phyloP scores from a whole-genome alignment of 2,329 filamentous ascomycete genomes.

The Aspergillus novofumigatus region DNA sequence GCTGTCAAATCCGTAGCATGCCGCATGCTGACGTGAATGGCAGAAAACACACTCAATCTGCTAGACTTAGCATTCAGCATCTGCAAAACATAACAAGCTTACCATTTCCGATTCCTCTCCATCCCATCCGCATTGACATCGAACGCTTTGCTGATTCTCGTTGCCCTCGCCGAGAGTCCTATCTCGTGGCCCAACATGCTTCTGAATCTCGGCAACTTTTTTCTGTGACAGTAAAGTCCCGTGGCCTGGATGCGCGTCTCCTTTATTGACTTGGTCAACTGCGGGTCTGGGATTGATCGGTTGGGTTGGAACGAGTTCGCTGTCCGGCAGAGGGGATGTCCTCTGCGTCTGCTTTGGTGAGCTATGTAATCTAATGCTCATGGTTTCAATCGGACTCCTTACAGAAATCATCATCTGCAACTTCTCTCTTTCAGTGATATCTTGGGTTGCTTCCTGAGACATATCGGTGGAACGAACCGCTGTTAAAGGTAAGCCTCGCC shows the following conservation, averaged over 20 bases:
- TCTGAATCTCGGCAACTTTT: conserved; percentile 15
- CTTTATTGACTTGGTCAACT: conserved; percentile 7
- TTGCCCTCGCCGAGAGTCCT: not conserved
- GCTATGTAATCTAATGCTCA: not conserved
- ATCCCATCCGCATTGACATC: conserved; percentile 41
- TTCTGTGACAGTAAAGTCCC: conserved; percentile 15
- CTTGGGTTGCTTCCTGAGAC: conserved; percentile 21
- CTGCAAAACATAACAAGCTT: conserved; percentile 8
- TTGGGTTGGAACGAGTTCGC: conserved; percentile 28
- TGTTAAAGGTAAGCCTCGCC: not conserved
- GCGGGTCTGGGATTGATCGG: conserved; percentile 7
- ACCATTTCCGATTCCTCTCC: conserved; percentile 42
- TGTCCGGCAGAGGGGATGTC: conserved; percentile 17
- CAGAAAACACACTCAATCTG: conserved; percentile 46
- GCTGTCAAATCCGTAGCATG: conserved; percentile 44
- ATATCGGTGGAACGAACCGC: not conserved
- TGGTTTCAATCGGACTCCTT: not conserved
- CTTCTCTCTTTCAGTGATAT: conserved; percentile 22
- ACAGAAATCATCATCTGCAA: conserved; percentile 31
- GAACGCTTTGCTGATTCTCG: conserved; percentile 12
- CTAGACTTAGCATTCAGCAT: conserved; percentile 7
- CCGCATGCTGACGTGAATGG: conserved; percentile 42
- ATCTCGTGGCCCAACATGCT: conserved; percentile 3
- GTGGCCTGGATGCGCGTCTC: not conserved
- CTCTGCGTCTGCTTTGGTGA: conserved; percentile 17